Evolutionary conservation across 495 filamentous ascomycete genomes (phyloP), one percentile per base, ranked within the genome.

Genomic region (Xylaria curta): DNA sequence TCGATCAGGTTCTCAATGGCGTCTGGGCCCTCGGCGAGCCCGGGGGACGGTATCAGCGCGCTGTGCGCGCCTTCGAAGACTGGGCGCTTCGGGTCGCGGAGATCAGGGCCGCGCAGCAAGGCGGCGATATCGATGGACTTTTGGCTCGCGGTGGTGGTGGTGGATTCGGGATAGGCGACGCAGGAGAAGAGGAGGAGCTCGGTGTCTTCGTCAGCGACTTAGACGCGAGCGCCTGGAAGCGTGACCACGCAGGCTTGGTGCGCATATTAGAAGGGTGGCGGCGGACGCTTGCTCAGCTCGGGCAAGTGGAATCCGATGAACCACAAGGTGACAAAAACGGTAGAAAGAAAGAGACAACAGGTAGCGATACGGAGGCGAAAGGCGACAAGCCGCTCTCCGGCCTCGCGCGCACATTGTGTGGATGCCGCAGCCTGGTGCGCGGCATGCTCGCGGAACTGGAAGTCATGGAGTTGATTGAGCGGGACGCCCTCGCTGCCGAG

Each of bases 1-100:
- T 91, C n/a, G 87, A 87, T 65, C 80, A 78, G 26, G 81, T 87
- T 24, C 71, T 89, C 4, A 81, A 78, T 9, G 85, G 85, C 54
- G 74, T 87, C 21, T 88, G 88, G 84, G 77, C 76, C 49, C 71
- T 87, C 68, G 79, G 84, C 53, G 86, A 87, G 58, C 72, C 80
- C 0, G 83, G 81, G 21, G 87, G 89, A 0, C 79, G 84, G 75
- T 87, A 87, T 73, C 76, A 75, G 58, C 81, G 83, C 49, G 75
- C 86, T 3, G 84, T 85, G 26, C 69, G 77, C 66, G 78, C 77
- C 51, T 90, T 89, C 77, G 87, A 87, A 75, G 78, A 68, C 53
- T 90, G 89, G 89, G 75, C 82, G 33, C 75, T 74, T 2, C 72
- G 76, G 51, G 82, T 83, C 60, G 80, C 81, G 42, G 78, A 80